Evolutionary conservation across 2,329 filamentous ascomycete genomes (phyloP).

Genomic region (Xylaria polymorpha): DNA sequence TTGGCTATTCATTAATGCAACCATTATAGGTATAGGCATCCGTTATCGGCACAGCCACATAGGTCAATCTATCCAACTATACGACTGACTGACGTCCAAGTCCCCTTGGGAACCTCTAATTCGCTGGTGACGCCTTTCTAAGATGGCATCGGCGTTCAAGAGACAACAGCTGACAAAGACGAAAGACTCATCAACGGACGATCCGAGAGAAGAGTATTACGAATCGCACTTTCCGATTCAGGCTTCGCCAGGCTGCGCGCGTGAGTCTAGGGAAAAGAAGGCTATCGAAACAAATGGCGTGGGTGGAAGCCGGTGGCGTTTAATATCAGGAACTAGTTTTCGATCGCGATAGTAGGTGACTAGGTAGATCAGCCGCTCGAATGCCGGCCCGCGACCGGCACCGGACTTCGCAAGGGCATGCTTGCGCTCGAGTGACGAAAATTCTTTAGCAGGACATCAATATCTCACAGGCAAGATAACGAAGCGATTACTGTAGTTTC

Average conservation of each 20-base stretch:
- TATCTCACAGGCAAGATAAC: not conserved
- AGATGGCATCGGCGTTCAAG: not conserved
- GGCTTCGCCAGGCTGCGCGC: not conserved
- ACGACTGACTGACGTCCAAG: not conserved
- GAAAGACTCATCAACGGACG: not conserved
- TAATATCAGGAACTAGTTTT: not conserved
- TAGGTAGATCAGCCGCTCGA: not conserved
- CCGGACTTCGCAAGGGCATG: not conserved
- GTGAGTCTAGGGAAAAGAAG: not conserved
- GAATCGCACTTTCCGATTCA: not conserved
- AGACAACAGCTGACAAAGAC: not conserved
- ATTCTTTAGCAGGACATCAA: not conserved
- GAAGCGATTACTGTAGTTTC: not conserved
- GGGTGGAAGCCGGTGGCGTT: not conserved
- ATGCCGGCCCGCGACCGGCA: not conserved
- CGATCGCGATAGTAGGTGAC: not conserved
- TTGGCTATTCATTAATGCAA: conserved; percentile 23
- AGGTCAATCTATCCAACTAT: not conserved
- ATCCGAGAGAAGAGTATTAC: not conserved
- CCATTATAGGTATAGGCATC: not conserved
- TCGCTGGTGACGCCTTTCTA: not conserved
- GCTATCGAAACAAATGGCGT: not conserved
- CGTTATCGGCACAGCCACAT: conserved; percentile 21
- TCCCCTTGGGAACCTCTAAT: conserved; percentile 11
- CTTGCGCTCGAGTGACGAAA: not conserved